These are phyloP conservation scores for Boletales sp. DNA, from an alignment of 768 basidiomycete species.

Conservation along the genomic window DNA sequence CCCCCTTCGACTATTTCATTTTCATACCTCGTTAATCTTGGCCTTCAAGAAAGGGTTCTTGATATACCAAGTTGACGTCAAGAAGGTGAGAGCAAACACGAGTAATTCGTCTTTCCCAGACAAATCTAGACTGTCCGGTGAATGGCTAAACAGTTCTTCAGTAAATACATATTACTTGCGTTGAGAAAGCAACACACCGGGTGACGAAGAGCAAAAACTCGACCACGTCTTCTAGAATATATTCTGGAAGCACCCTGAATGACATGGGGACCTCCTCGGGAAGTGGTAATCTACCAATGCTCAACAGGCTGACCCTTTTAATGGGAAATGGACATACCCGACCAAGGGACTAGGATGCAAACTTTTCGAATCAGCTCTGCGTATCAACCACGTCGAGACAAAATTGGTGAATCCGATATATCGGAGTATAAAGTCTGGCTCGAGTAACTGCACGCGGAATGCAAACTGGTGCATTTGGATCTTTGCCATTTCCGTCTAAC, in stretches of 20 bases:
- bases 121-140: constrained; percentile 78
- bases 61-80: constrained; percentile 95
- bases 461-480: constrained; percentile 72
- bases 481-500: constrained; percentile 64
- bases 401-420: constrained; percentile 85
- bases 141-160: constrained; percentile 37
- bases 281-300: constrained; percentile 66
- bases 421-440: constrained; percentile 78
- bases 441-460: constrained; percentile 80
- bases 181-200: constrained; percentile 46
- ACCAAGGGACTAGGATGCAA: constrained; percentile 67
- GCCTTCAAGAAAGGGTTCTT: constrained; percentile 98
- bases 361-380: constrained; percentile 80
- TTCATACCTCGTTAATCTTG: constrained; percentile 84
- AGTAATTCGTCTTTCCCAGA: constrained; percentile 85
- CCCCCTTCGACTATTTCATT: neutral
- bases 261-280: constrained; percentile 79
- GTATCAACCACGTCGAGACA: constrained; percentile 90
- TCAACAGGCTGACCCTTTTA: constrained; percentile 2
- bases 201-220: constrained; percentile 85
- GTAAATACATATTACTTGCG: neutral
- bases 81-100: constrained; percentile 84
- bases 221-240: constrained; percentile 89
- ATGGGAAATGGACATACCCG: constrained; percentile 46
- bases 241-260: constrained; percentile 90